Evolutionary conservation across 2,329 filamentous ascomycete genomes (phyloP).

Genomic region (Diaporthe sp.): DNA sequence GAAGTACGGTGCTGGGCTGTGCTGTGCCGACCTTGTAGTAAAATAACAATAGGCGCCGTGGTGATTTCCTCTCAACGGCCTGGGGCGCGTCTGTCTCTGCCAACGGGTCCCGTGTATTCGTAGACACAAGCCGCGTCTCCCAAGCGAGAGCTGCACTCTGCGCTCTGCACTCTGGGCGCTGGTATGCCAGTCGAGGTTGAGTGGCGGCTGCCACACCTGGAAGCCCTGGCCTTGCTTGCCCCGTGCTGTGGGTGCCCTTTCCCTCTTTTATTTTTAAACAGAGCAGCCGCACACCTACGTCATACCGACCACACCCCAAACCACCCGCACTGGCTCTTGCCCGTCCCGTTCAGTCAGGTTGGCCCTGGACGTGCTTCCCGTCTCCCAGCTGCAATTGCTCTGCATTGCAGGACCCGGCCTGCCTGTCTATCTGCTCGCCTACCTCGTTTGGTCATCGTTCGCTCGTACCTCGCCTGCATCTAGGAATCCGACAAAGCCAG

Average conservation of each 20-base stretch:
- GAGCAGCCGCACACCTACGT: slow-evolving; percentile 25
- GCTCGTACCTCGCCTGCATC: slow-evolving; percentile 11
- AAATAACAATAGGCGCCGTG: not conserved
- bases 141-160: not conserved
- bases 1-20: not conserved
- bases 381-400: slow-evolving; percentile 14
- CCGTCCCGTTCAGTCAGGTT: slow-evolving; percentile 8
- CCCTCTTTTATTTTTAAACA: slow-evolving; percentile 26
- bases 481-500: slow-evolving; percentile 8
- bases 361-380: slow-evolving; percentile 14
- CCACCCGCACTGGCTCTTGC: slow-evolving; percentile 15
- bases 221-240: not conserved
- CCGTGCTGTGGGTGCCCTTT: slow-evolving; percentile 1
- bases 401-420: slow-evolving; percentile 12
- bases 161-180: not conserved
- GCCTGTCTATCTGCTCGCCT: not conserved
- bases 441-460: slow-evolving; percentile 11
- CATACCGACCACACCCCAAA: slow-evolving; percentile 25
- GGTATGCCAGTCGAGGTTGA: not conserved
- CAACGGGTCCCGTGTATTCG: not conserved
- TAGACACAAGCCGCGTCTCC: not conserved
- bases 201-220: slow-evolving; percentile 10
- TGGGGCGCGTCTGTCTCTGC: not conserved
- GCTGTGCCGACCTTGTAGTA: not conserved
- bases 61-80: not conserved